Conservation (phyloP, 495 filamentous ascomycete species). For the Penicillium egyptiacum region DNA sequence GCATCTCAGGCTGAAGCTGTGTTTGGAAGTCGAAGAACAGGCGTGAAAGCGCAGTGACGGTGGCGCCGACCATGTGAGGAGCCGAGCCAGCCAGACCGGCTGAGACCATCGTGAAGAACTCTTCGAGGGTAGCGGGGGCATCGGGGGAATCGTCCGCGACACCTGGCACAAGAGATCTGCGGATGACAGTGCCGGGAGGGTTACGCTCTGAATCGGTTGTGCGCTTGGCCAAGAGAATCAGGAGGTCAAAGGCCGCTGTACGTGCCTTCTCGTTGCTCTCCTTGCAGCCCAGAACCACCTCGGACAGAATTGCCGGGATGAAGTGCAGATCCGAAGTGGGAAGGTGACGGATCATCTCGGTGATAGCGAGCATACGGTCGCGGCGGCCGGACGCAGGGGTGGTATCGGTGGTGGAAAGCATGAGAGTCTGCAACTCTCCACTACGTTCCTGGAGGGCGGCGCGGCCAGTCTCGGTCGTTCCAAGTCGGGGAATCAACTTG, state of each 20-base stretch:
- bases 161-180: constrained; percentile 79
- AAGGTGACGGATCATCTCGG: constrained; percentile 72
- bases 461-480: constrained; percentile 71
- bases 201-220: constrained; percentile 58
- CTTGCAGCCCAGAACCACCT: constrained; percentile 92
- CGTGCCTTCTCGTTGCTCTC: constrained; percentile 94
- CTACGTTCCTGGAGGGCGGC: constrained; percentile 70
- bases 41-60: constrained; percentile 86
- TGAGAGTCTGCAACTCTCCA: constrained; percentile 71
- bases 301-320: constrained; percentile 84
- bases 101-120: constrained; percentile 97
- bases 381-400: constrained; percentile 78
- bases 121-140: constrained; percentile 76
- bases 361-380: constrained; percentile 81
- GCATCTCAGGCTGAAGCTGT: constrained; percentile 55
- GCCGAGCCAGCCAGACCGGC: constrained; percentile 88
- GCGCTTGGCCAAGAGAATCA: constrained; percentile 82
- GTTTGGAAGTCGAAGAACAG: constrained; percentile 84
- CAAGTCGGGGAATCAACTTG: constrained; percentile 89
- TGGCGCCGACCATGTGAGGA: constrained; percentile 93
- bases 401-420: constrained; percentile 75
- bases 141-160: constrained; percentile 79
- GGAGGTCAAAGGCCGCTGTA: constrained; percentile 82
- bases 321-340: constrained; percentile 79
- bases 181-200: constrained; percentile 67